Conservation (phyloP, 352 stramenopile species). For the Globisporangium megalacanthum region DNA sequence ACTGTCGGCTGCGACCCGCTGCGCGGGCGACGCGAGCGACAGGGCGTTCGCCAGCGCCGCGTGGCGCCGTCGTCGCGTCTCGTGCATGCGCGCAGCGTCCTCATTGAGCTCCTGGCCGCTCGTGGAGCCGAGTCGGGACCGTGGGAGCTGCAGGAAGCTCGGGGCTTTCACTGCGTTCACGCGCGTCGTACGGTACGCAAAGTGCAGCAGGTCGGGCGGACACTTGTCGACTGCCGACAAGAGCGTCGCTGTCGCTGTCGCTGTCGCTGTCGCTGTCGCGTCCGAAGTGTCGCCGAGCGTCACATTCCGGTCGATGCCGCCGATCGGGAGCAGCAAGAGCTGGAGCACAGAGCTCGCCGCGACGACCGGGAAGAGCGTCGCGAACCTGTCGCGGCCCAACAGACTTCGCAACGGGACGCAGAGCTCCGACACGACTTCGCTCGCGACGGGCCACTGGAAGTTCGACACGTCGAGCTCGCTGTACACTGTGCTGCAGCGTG, state of each 20-base stretch:
- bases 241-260: neutral
- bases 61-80: slow-evolving; percentile 37
- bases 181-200: slow-evolving; percentile 46
- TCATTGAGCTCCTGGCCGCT: slow-evolving; percentile 51
- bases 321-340: slow-evolving; percentile 51
- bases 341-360: slow-evolving; percentile 59
- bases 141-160: slow-evolving; percentile 55
- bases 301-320: slow-evolving; percentile 8
- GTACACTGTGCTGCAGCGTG: slow-evolving; percentile 63
- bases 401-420: slow-evolving; percentile 51
- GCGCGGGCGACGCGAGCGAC: neutral
- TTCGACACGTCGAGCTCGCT: slow-evolving; percentile 70
- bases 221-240: slow-evolving; percentile 3
- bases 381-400: slow-evolving; percentile 48
- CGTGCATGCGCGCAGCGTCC: slow-evolving; percentile 41
- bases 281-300: no score
- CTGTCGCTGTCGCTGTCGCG: neutral
- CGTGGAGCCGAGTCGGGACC: slow-evolving; percentile 22
- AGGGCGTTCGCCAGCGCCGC: neutral
- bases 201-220: slow-evolving; percentile 40
- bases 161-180: slow-evolving; percentile 52
- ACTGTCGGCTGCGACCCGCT: slow-evolving; percentile 10
- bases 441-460: slow-evolving; percentile 74
- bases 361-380: slow-evolving; percentile 48
- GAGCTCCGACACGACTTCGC: slow-evolving; percentile 64